A percentile compares a stretch with the other conserved stretches of the same genome.
phyloP scores from a whole-genome alignment of 2,329 filamentous ascomycete species.

The Emydomyces testavorans region DNA sequence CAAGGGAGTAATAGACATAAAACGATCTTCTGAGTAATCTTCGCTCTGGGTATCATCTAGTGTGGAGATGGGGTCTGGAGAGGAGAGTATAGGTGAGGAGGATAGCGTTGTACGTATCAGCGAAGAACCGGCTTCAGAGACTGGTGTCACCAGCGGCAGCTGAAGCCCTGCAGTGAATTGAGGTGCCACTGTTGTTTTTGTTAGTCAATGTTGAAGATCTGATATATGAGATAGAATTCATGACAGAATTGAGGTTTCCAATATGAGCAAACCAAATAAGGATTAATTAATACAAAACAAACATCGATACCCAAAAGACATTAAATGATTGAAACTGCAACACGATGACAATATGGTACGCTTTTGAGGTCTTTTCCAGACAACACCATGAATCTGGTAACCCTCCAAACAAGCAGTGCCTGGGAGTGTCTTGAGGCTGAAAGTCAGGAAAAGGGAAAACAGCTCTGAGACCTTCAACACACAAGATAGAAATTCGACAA shows the following conservation, averaged over 20 bases:
- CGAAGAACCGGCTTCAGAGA: background rate
- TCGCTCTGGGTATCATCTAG: background rate
- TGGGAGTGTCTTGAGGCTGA: background rate
- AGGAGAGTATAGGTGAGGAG: background rate
- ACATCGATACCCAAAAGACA: too few relatives aligned
- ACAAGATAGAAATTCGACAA: background rate
- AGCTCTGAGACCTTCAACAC: too few relatives aligned
- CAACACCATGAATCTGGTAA: background rate
- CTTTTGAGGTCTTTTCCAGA: background rate
- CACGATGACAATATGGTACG: background rate
- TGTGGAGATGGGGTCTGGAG: background rate
- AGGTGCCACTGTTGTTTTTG: constrained; percentile 4
- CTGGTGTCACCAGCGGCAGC: constrained; percentile 5
- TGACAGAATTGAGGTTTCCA: background rate
- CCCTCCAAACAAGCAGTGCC: background rate
- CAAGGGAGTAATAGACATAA: background rate
- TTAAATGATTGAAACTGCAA: too few relatives aligned
- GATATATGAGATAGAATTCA: background rate
- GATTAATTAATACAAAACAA: too few relatives aligned
- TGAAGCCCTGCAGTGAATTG: constrained; percentile 7
- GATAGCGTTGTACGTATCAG: constrained; percentile 4
- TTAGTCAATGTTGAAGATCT: background rate
- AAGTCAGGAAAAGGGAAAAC: background rate
- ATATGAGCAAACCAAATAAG: too few relatives aligned
- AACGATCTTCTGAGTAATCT: background rate